Percentiles rank a stretch among this genome's conserved stretches.
Evolutionary conservation across 208 protist genomes (phyloP).

Genomic region (Herpetomonas samuelpessoai): DNA sequence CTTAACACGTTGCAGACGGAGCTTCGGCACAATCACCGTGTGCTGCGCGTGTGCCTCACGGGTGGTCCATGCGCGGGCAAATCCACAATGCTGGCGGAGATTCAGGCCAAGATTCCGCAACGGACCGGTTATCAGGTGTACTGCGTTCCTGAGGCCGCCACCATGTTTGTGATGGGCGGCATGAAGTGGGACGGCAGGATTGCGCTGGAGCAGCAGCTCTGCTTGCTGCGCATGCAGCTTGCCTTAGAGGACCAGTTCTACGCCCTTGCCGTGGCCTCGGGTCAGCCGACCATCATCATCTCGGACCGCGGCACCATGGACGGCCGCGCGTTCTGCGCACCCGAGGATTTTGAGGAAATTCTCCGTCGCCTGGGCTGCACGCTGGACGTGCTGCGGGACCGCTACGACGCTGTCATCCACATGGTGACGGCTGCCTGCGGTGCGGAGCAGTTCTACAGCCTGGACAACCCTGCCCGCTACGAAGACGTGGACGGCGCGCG

Average conservation of each 20-base stretch:
- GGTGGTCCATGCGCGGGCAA: conserved; percentile 85
- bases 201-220: conserved; percentile 55
- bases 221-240: conserved; percentile 64
- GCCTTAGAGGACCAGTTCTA: conserved; percentile 80
- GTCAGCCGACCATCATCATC: conserved; percentile 50
- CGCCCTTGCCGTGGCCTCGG: conserved; percentile 42
- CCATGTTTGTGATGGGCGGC: conserved; percentile 68
- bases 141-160: conserved; percentile 80
- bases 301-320: conserved; percentile 87
- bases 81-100: conserved; percentile 62
- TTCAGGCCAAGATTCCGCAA: conserved; percentile 58
- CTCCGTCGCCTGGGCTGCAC: conserved; percentile 34
- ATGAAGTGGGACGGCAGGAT: conserved; percentile 55
- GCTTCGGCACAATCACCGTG: conserved; percentile 41
- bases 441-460: conserved; percentile 73
- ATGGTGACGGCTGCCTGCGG: conserved; percentile 76
- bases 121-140: conserved; percentile 71
- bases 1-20: conserved; percentile 43
- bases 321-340: conserved; percentile 70
- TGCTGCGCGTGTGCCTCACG: conserved; percentile 74
- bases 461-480: conserved; percentile 79
- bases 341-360: conserved; percentile 56
- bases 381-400: conserved; percentile 62
- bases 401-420: conserved; percentile 85
- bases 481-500: conserved; percentile 73